Base-by-base conservation (phyloP, 2,329 filamentous ascomycete species). In the Colletotrichum orchidophilum region DNA sequence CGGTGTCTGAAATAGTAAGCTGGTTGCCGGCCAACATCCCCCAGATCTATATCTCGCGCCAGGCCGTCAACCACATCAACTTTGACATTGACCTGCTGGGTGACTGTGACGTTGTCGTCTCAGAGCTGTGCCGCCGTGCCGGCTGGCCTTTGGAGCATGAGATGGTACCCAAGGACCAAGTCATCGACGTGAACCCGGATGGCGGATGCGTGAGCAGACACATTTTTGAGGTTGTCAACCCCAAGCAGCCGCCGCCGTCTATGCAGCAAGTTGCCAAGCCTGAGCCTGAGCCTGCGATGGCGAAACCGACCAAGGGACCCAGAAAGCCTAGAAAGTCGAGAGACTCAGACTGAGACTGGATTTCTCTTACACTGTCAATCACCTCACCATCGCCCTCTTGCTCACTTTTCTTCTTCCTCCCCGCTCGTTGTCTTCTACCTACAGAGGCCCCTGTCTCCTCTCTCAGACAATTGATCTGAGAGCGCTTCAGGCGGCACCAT, bases 41-140 rank as follows among this genome's bases (percentile, higher is more conserved):
- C 7, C 95, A 97, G 82, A 93, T 97, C 73, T 97, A 96, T 82
- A 94, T 98, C 76, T 95, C 93, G 21, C 90, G 94, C 75, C 93
- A 93, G 83, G 92, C 94, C 3, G 94, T 97, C 66, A 87, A 87
- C 42, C 96, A 98, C 81, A 93, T 97, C 79, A 94, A 97, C 79
- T 98, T 99, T 76, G 96, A 99, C 81, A 94, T 99, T 75, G 95
- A 98, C 79, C 87, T 99, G 66, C 87, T 98, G n/a, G 96, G 96
- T 42, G 94, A 98, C 79, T 98, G 96, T 81, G 96, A 99, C 78
- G 88, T 95, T 50, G 91, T 98, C 9, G 93, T 98, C 15, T 88
- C 92, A 0, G 96, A 98, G 83, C 87, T 99, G 63, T 96, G 94
- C 78, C 89, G 91, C 54, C 90, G 94, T 13, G 91, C 94, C 1